A percentile compares a stretch with the other conserved stretches of the same genome.
phyloP scores from a whole-genome alignment of 108 stramenopile species.

The Nannochloropsis gaditana region DNA sequence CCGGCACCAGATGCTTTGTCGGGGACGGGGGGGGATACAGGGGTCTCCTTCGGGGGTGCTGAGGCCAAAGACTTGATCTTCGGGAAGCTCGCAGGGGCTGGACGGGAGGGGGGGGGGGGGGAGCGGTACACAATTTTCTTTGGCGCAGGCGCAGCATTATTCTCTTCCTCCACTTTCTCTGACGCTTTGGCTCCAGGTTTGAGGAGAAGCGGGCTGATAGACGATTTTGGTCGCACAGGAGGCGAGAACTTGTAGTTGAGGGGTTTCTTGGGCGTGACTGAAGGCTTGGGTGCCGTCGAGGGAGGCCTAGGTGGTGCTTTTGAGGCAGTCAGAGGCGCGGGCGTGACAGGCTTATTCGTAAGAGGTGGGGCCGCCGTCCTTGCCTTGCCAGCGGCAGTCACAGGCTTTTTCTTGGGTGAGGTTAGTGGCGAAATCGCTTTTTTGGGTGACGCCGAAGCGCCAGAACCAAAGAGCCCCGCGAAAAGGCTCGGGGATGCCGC shows the following conservation, averaged over 20 bases:
- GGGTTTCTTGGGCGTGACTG: too few relatives aligned
- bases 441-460: neutral
- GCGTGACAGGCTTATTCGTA: too few relatives aligned
- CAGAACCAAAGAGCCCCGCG: neutral
- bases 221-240: neutral
- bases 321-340: neutral
- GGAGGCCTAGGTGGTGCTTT: neutral
- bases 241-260: neutral
- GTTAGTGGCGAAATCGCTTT: neutral
- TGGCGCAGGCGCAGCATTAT: neutral
- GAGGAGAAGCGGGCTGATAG: neutral
- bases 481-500: neutral
- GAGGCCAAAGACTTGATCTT: neutral
- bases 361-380: too few relatives aligned
- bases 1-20: neutral
- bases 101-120: neutral
- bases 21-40: too few relatives aligned
- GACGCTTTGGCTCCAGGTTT: neutral
- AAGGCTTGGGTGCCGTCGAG: neutral
- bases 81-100: neutral
- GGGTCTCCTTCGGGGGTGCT: too few relatives aligned
- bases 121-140: neutral
- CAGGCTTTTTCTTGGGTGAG: too few relatives aligned
- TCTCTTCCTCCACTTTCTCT: neutral
- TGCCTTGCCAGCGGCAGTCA: too few relatives aligned